These are phyloP conservation scores for Leccinum fallax DNA, from an alignment of 1,284 basidiomycete species.

Conservation along the genomic window DNA sequence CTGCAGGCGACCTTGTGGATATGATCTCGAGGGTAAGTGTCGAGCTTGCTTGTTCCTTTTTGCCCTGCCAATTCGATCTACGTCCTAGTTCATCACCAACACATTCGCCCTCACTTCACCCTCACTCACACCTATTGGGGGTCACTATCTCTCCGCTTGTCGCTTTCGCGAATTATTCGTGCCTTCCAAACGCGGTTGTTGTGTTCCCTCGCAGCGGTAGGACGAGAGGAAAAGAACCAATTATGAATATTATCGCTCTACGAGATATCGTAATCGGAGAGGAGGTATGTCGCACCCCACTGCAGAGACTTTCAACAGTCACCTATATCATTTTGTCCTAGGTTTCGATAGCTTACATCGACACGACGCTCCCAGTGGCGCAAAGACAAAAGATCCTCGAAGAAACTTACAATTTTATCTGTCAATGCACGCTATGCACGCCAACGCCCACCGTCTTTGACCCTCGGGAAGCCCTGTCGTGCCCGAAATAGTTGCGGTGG, in stretches of 20 bases:
- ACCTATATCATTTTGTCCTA: constrained; percentile 23
- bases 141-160: constrained; percentile 76
- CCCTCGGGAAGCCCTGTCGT: constrained; percentile 68
- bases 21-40: constrained; percentile 65
- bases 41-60: neutral
- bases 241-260: constrained; percentile 75
- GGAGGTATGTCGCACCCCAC: constrained; percentile 55
- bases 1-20: constrained; percentile 65
- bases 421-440: constrained; percentile 67
- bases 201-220: constrained; percentile 73
- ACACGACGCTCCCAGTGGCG: constrained; percentile 68
- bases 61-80: constrained; percentile 4
- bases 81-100: constrained; percentile 78
- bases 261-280: constrained; percentile 63
- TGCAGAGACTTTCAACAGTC: constrained; percentile 1
- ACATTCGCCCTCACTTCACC: constrained; percentile 84
- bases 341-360: constrained; percentile 82
- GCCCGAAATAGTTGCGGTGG: constrained; percentile 67
- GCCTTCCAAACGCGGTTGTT: constrained; percentile 86
- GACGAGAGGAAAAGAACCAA: constrained; percentile 49
- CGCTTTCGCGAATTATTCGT: constrained; percentile 91
- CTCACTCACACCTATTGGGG: constrained; percentile 74
- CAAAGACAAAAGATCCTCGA: constrained; percentile 61
- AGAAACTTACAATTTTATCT: constrained; percentile 82
- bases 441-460: constrained; percentile 46